Base-by-base conservation (phyloP, 1,284 basidiomycete species). In the Cutaneotrichosporon mucoides region DNA sequence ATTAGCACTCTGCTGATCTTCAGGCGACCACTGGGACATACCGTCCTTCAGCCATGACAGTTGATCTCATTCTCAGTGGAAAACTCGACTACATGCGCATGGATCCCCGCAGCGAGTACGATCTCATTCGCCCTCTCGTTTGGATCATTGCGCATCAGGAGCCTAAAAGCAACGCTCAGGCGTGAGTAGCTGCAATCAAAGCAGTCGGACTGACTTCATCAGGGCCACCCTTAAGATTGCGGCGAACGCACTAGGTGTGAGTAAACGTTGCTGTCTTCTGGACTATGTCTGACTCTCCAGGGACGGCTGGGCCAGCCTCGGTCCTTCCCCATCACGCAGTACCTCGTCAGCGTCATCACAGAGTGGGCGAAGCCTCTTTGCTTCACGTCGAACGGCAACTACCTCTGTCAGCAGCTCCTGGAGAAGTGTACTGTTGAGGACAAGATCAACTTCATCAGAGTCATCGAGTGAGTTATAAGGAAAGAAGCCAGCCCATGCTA, bases 351-450 rank as follows among this genome's bases (percentile, higher is more conserved):
- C 34, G 61, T 67, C 15, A 76, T 74, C 53, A 63, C 72, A 10
- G 73, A 73, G 45, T 69, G 60, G 62, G 73, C 73, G 8, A 67
- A 68, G 45, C 57, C 60, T 4, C 71, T 76, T n/a, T 76, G 74
- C 60, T 72, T 66, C 53, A 74, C 73, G 11, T 72, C 73, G 36
- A 74, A 71, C 47, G 74, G 74, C 24, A 76, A 76, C 56, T 74
- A 76, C 51, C 68, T 76, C 12, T 76, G 74, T 57, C 74, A 76
- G 48, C 74, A 76, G 58, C 64, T 76, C 36, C 66, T 76, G 7
- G 74, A 76, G 41, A 66, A 68, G 50, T 71, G 69, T 1, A 65
- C 67, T 2, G 46, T 59, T 5, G 64, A 68, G 43, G 74, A 76
- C 55, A 73, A 70, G 61, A 55, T 66, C 49, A 62, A 61, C 15